phyloP scores from a whole-genome alignment of 345 rosid species.

The Populus davidiana region DNA sequence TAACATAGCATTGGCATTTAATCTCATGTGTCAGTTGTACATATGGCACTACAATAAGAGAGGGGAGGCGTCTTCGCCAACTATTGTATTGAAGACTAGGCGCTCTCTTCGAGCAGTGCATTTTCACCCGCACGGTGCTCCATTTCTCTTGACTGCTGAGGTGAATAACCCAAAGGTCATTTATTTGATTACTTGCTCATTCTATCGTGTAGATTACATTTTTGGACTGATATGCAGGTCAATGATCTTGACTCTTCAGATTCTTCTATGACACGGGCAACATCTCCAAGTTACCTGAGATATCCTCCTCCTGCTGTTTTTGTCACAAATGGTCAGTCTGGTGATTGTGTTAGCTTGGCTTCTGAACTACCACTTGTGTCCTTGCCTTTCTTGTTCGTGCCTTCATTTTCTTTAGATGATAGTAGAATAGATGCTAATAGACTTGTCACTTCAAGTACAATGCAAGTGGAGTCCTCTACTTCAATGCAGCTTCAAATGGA shows the following conservation, averaged over 20 bases:
- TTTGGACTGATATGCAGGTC: conserved; percentile 54
- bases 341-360: conserved; percentile 42
- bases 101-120: conserved; percentile 78
- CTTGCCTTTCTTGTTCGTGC: conserved; percentile 46
- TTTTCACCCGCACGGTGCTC: conserved; percentile 72
- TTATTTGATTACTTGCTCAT: conserved; percentile 22
- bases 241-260: conserved; percentile 77
- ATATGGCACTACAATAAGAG: conserved; percentile 67
- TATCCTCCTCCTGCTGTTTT: conserved; percentile 66
- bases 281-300: conserved; percentile 57
- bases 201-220: conserved; percentile 29
- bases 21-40: conserved; percentile 43
- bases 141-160: conserved; percentile 77
- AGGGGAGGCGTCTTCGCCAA: conserved; percentile 63
- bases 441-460: conserved; percentile 37
- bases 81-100: conserved; percentile 54
- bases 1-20: conserved; percentile 11
- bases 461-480: conserved; percentile 44
- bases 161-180: conserved; percentile 29
- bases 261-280: conserved; percentile 59
- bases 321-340: conserved; percentile 49
- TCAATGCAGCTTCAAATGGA: conserved; percentile 42
- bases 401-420: conserved; percentile 46
- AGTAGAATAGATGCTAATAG: conserved; percentile 39
- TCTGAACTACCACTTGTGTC: conserved; percentile 55